These are phyloP conservation scores for Fusarium pseudoanthophilum DNA, from an alignment of 2,329 filamentous ascomycete species.

Conservation along the genomic window DNA sequence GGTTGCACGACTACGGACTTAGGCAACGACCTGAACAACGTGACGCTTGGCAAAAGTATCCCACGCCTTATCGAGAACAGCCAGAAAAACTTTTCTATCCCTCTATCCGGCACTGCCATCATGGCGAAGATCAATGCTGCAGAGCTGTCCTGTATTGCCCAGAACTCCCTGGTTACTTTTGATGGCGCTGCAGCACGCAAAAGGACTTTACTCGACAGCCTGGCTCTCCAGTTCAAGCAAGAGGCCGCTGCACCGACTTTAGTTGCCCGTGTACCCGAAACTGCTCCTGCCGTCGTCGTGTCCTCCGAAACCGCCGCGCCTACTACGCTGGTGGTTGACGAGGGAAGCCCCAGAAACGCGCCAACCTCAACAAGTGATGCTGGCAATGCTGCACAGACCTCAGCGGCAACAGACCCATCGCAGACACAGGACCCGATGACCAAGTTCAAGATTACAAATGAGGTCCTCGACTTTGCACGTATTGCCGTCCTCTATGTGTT, in stretches of 20 bases:
- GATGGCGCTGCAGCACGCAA: slow-evolving; percentile 63
- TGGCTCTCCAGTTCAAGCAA: slow-evolving; percentile 35
- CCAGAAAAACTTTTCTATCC: slow-evolving; percentile 76
- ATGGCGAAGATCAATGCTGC: slow-evolving; percentile 79
- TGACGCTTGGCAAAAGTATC: slow-evolving; percentile 83
- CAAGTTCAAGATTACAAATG: slow-evolving; percentile 63
- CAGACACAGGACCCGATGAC: slow-evolving; percentile 23
- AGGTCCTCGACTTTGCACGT: slow-evolving; percentile 71
- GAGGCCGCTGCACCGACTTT: slow-evolving; percentile 13
- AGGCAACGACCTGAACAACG: slow-evolving; percentile 64
- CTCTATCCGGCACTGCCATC: slow-evolving; percentile 75
- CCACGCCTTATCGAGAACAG: slow-evolving; percentile 77
- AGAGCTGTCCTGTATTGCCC: slow-evolving; percentile 81
- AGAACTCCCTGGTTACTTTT: slow-evolving; percentile 91
- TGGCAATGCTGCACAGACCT: slow-evolving; percentile 18
- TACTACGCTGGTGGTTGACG: slow-evolving; percentile 37
- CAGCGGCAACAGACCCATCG: slow-evolving; percentile 14
- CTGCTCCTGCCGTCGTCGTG: slow-evolving; percentile 31
- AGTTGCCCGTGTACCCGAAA: slow-evolving; percentile 17
- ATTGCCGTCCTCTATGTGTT: slow-evolving; percentile 71
- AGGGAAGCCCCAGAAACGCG: slow-evolving; percentile 29
- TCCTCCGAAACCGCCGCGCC: slow-evolving; percentile 32
- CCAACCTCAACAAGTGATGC: slow-evolving; percentile 20
- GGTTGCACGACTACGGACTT: slow-evolving; percentile 65
- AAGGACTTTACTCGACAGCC: slow-evolving; percentile 45